Conservation (phyloP, 345 rosid species). For the Eucalyptus virginea region DNA sequence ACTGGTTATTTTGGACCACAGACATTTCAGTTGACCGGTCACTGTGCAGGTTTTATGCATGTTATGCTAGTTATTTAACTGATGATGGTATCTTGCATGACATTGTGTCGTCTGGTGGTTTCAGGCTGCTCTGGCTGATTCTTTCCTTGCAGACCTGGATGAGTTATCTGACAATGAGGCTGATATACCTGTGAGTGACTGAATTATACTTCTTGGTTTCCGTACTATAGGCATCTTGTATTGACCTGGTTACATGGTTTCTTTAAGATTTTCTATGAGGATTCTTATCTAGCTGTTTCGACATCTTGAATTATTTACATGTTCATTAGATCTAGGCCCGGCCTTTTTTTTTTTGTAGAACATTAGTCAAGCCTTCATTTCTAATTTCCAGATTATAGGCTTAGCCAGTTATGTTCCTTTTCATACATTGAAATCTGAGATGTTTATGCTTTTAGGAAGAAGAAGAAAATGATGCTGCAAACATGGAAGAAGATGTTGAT, state of each 20-base stretch:
- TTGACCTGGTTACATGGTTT: background rate
- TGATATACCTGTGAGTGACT: conserved; percentile 34
- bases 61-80: background rate
- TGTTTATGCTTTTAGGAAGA: conserved; percentile 36
- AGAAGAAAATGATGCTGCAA: conserved; percentile 37
- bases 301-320: background rate
- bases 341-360: background rate
- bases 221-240: background rate
- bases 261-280: background rate
- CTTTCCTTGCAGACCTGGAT: conserved; percentile 89
- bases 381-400: background rate
- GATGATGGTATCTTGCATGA: background rate
- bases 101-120: background rate
- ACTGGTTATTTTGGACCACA: background rate
- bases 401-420: background rate
- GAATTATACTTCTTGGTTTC: background rate
- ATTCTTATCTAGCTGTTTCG: background rate
- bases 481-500: conserved; percentile 72
- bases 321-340: background rate
- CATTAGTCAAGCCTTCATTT: background rate
- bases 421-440: background rate
- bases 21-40: background rate
- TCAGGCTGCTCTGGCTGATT: conserved; percentile 87
- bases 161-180: conserved; percentile 93
- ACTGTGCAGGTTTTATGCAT: background rate